Percentiles rank a stretch among this genome's conserved stretches.
Evolutionary conservation across 768 basidiomycete species (phyloP).

Genomic region (Termitomyces sp.): DNA sequence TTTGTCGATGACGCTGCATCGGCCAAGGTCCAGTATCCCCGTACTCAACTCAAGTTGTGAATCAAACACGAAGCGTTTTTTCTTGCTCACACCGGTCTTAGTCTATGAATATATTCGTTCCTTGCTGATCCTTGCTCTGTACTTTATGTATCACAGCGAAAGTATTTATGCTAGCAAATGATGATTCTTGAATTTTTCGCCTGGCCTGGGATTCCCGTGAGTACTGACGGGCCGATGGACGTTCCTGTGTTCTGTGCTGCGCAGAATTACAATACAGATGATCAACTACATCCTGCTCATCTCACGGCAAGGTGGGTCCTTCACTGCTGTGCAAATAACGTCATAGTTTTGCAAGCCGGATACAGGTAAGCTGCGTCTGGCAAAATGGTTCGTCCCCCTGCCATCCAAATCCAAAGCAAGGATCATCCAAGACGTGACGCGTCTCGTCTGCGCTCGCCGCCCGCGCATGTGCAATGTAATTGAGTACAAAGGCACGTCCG

Average conservation of each 20-base stretch:
- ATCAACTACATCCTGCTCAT: constrained; percentile 93
- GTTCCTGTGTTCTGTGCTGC: not conserved
- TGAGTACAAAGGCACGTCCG: constrained; percentile 83
- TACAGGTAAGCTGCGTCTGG: constrained; percentile 84
- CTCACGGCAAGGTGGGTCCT: constrained; percentile 74
- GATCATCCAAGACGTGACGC: constrained; percentile 94
- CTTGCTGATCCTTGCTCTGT: not conserved
- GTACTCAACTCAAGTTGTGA: constrained; percentile 52
- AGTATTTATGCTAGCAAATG: not conserved
- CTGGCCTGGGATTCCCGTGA: too few relatives aligned
- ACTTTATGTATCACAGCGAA: not conserved
- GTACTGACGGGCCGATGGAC: too few relatives aligned
- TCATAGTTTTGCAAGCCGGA: not conserved
- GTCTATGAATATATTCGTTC: not conserved
- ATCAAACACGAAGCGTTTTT: not conserved
- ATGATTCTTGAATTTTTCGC: not conserved
- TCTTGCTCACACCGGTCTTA: not conserved
- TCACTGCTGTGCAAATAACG: not conserved
- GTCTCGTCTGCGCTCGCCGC: constrained; percentile 81
- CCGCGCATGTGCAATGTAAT: constrained; percentile 95
- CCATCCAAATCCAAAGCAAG: constrained; percentile 77
- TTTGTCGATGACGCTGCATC: constrained; percentile 89
- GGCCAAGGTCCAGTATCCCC: constrained; percentile 50
- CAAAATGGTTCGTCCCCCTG: constrained; percentile 94
- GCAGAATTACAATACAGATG: constrained; percentile 32